phyloP scores from a whole-genome alignment of 2,329 filamentous ascomycete genomes.

The Neofusicoccum kwambonambiense region DNA sequence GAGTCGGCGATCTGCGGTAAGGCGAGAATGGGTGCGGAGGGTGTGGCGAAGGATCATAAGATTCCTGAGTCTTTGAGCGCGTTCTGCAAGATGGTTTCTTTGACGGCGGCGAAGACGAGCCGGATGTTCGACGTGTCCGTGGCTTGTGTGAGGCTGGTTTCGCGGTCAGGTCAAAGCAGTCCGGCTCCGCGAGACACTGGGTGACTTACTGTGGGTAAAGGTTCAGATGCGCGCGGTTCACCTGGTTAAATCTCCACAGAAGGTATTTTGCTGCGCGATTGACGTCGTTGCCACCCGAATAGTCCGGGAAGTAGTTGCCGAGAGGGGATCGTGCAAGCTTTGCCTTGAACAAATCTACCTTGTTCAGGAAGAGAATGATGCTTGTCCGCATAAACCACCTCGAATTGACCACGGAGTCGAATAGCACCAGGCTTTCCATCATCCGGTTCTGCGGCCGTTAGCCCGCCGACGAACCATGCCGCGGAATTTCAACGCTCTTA shows the following conservation, averaged over 20 bases:
- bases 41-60: slow-evolving; percentile 47
- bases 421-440: slow-evolving; percentile 96
- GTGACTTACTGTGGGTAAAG: slow-evolving; percentile 89
- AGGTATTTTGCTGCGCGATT: slow-evolving; percentile 98
- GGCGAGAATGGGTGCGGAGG: slow-evolving; percentile 6
- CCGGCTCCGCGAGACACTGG: slow-evolving; percentile 1
- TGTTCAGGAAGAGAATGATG: slow-evolving; percentile 98
- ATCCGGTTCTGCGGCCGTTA: slow-evolving; percentile 77
- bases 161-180: neutral
- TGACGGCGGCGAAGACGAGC: slow-evolving; percentile 95
- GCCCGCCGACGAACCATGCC: neutral
- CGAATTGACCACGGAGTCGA: slow-evolving; percentile 98
- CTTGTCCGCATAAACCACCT: slow-evolving; percentile 99
- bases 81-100: slow-evolving; percentile 98
- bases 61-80: slow-evolving; percentile 97
- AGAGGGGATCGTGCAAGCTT: slow-evolving; percentile 88
- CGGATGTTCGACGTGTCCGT: slow-evolving; percentile 98
- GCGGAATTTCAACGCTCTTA: slow-evolving; percentile 44
- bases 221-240: slow-evolving; percentile 93
- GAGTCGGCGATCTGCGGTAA: slow-evolving; percentile 18
- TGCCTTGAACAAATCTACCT: slow-evolving; percentile 96
- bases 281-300: slow-evolving; percentile 95
- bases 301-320: slow-evolving; percentile 95
- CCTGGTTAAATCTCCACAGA: slow-evolving; percentile 97
- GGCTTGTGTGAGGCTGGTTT: slow-evolving; percentile 86